Evolutionary conservation across 176 grass and related monocot species (phyloP).

Genomic region (Thinopyrum elongatum): DNA sequence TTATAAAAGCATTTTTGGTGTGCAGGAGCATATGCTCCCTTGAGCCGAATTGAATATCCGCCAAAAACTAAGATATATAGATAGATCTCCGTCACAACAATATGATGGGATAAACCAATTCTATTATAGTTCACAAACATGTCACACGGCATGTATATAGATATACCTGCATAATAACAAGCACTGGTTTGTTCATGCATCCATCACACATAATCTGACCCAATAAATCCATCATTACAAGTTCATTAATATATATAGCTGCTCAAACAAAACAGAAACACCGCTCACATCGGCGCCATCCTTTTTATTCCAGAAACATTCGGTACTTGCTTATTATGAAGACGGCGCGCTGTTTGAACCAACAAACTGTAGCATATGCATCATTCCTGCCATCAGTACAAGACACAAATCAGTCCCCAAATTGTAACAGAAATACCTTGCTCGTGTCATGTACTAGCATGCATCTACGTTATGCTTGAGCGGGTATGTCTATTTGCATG

Average conservation of each 20-base stretch:
- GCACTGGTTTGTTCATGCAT: slow-evolving; percentile 7
- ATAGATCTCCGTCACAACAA: background rate
- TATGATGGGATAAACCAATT: background rate
- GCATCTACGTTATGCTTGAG: background rate
- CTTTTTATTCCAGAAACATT: slow-evolving; percentile 28
- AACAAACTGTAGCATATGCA: background rate
- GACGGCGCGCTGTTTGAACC: background rate
- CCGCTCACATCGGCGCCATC: background rate
- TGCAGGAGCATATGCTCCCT: no score
- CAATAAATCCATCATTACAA: background rate
- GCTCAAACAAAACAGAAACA: slow-evolving; percentile 20
- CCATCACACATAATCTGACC: background rate
- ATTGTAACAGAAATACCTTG: background rate
- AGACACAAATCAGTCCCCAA: background rate
- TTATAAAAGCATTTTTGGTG: no score
- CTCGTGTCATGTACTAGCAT: background rate
- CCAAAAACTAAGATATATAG: background rate
- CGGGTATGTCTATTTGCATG: background rate
- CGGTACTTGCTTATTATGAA: slow-evolving; percentile 22
- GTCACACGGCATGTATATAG: background rate
- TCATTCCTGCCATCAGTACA: slow-evolving; percentile 26
- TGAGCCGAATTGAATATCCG: no score
- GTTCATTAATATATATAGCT: background rate
- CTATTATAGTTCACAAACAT: background rate
- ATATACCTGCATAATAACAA: background rate